A percentile compares a stretch with the other conserved stretches of the same genome.
phyloP scores from a whole-genome alignment of 1,284 basidiomycete genomes.

The Naganishia liquefaciens region DNA sequence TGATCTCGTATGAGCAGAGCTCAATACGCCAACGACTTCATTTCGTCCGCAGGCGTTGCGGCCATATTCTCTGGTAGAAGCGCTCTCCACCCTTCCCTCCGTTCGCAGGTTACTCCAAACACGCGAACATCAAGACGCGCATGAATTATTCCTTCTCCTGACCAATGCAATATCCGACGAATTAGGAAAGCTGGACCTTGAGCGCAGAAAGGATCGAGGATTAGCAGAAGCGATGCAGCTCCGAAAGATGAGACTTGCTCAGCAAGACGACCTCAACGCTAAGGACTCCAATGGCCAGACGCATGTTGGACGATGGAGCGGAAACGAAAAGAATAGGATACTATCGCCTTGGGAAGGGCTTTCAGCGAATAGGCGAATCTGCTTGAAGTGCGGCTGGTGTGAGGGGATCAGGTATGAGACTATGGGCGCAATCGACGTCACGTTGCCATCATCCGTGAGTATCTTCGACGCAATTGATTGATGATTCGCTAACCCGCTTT shows the following conservation, averaged over 20 bases:
- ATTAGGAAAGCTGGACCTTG: constrained; percentile 54
- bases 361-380: constrained; percentile 50
- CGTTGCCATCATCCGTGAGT: constrained; percentile 49
- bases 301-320: constrained; percentile 16
- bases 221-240: constrained; percentile 17
- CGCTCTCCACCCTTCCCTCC: constrained; percentile 63
- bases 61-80: constrained; percentile 69
- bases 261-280: not conserved
- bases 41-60: constrained; percentile 62
- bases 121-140: constrained; percentile 90
- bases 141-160: constrained; percentile 88
- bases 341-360: constrained; percentile 53
- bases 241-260: not conserved
- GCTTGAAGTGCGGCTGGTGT: constrained; percentile 48
- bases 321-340: constrained; percentile 39
- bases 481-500: not conserved
- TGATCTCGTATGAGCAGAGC: constrained; percentile 55
- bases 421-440: constrained; percentile 50
- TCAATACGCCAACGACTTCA: constrained; percentile 68
- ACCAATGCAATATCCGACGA: constrained; percentile 85
- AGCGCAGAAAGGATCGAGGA: constrained; percentile 35
- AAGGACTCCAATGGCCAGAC: not conserved
- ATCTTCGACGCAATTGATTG: not conserved
- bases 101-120: constrained; percentile 72
- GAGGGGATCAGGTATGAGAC: constrained; percentile 51